Evolutionary conservation across 1,284 basidiomycete species (phyloP).

Genomic region (Ustilago shanxiensis): DNA sequence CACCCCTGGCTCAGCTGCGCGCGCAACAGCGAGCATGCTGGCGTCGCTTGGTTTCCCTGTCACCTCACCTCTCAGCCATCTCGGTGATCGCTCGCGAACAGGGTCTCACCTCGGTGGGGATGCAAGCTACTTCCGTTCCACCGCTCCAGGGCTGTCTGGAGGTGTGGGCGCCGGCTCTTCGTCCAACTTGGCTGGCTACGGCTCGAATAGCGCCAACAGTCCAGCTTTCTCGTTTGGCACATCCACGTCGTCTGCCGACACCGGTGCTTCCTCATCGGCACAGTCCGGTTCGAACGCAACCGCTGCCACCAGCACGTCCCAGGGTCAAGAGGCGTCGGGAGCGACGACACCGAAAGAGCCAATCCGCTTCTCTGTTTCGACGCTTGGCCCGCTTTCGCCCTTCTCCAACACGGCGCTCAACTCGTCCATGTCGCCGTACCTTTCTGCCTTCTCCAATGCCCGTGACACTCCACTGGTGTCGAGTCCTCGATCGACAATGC

Average conservation of each 20-base stretch:
- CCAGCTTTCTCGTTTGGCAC: constrained; percentile 50
- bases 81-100: constrained; percentile 41
- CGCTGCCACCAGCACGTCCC: constrained; percentile 22
- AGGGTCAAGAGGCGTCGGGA: constrained; percentile 34
- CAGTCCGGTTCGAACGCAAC: constrained; percentile 30
- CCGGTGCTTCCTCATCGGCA: constrained; percentile 25
- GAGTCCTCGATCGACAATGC: constrained; percentile 51
- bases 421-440: constrained; percentile 66
- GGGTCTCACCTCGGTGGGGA: constrained; percentile 36
- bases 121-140: constrained; percentile 53
- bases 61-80: constrained; percentile 50
- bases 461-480: constrained; percentile 66
- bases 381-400: constrained; percentile 62
- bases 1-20: constrained; percentile 43
- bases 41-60: constrained; percentile 49
- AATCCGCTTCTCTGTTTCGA: constrained; percentile 61
- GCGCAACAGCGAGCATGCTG: constrained; percentile 42
- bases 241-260: constrained; percentile 28
- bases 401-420: constrained; percentile 67
- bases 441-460: constrained; percentile 68
- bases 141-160: constrained; percentile 39
- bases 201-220: constrained; percentile 34
- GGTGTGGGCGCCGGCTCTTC: constrained; percentile 22
- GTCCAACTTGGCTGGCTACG: constrained; percentile 23
- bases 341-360: constrained; percentile 57